These are phyloP conservation scores for Yamadazyma kanchanaburiensis DNA, from an alignment of 1,139 yeast species.

Conservation along the genomic window DNA sequence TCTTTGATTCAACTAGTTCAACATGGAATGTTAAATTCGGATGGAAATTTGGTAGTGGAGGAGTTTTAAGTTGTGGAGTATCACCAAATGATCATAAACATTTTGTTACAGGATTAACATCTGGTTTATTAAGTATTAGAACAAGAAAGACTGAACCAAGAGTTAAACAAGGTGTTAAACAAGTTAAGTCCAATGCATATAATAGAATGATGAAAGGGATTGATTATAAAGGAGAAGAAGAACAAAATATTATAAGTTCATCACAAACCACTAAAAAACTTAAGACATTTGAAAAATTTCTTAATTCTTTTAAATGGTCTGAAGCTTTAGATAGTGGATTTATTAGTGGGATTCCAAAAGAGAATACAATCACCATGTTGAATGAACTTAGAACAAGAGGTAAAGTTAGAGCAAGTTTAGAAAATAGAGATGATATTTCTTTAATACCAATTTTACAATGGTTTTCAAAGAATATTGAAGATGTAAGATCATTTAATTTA, in stretches of 20 bases:
- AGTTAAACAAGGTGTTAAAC: constrained; percentile 49
- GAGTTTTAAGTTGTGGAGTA: constrained; percentile 84
- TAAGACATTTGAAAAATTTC: constrained; percentile 76
- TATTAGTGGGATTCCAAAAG: constrained; percentile 71
- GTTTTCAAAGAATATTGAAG: constrained; percentile 74
- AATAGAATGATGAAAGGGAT: constrained; percentile 86
- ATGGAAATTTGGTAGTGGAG: constrained; percentile 90
- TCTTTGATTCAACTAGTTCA: constrained; percentile 72
- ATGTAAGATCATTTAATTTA: constrained; percentile 69
- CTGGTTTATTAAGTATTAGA: constrained; percentile 84
- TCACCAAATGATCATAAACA: constrained; percentile 81
- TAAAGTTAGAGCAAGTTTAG: constrained; percentile 72
- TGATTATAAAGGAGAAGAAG: constrained; percentile 87
- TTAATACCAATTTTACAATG: constrained; percentile 84
- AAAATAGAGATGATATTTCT: constrained; percentile 81
- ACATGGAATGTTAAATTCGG: constrained; percentile 92
- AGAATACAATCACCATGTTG: constrained; percentile 74
- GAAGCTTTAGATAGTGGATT: constrained; percentile 91
- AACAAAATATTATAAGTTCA: constrained; percentile 66
- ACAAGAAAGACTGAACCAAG: constrained; percentile 74
- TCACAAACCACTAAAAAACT: constrained; percentile 56
- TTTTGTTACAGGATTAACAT: constrained; percentile 89
- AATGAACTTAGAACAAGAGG: constrained; percentile 86
- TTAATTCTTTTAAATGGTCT: constrained; percentile 86
- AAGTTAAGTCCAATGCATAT: constrained; percentile 49